Evolutionary conservation across 495 filamentous ascomycete species (phyloP), one percentile per base, ranked within the genome.

Genomic region (Aspergillus homomorphus): DNA sequence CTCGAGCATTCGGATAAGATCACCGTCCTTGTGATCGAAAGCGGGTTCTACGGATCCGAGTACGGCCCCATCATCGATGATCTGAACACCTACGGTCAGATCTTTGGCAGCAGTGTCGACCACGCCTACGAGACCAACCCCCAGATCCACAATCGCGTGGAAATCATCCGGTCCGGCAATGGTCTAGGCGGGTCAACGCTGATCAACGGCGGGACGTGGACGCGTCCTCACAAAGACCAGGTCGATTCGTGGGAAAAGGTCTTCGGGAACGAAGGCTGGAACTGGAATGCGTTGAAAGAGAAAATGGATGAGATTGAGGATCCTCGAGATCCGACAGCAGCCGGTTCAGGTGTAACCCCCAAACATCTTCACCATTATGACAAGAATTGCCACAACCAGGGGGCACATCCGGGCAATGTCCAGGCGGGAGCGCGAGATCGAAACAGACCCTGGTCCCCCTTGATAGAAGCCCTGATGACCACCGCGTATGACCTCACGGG

Each of bases 141-240:
- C 10, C 54, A 49, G 2, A 66, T 62, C 50, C 60, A 67, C 19
- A 61, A 62, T 14, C 60, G 53, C 4, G 54, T 61, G 1, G 52
- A 51, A 15, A 21, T 45, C 12, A 63, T 71, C 43, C 49, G 55
- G 20, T 63, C 69, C 4, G 69, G 66, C 18, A 71, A 70, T 9
- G 67, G 66, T 6, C 66, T 74, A 3, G 85, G 84, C 12, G 85
- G 84, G 4, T 80, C 80, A 16, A 85, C 81, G 9, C 75, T 75
- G 6, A 71, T 87, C 56, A 87, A 86, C 56, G 78, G 77, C 38
- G 68, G 75, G 46, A 76, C 79, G 61, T 75, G 73, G 61, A 73
- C 81, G 15, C 73, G 79, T 44, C 66, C 76, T 0, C 72, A 76
- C 21, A 73, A 71, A 33, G 68, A 59, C 9, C 74, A 77, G 53